These are phyloP conservation scores for Schizochytrium sp. DNA, from an alignment of 108 stramenopile species.

Conservation along the genomic window DNA sequence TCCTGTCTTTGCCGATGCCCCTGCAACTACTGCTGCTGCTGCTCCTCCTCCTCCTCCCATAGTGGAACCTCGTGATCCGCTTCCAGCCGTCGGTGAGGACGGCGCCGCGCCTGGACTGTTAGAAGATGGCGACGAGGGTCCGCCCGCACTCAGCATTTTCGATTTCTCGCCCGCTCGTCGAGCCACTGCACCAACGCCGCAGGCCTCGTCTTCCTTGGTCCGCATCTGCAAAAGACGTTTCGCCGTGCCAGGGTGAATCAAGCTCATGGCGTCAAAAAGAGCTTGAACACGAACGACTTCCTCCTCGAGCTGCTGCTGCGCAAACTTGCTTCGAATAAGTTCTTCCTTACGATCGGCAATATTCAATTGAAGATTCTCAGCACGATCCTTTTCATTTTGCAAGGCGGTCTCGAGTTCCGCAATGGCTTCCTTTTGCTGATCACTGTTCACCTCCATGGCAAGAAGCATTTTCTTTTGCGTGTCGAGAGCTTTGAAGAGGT, in stretches of 20 bases:
- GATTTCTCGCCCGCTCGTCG: neutral
- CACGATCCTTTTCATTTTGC: neutral
- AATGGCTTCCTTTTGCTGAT: constrained; percentile 6
- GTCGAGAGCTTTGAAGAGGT: neutral
- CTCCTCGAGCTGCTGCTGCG: neutral
- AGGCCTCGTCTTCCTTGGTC: neutral
- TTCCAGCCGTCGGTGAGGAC: too few species aligned
- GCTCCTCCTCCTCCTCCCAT: neutral
- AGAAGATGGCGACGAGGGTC: too few species aligned
- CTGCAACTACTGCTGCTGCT: neutral
- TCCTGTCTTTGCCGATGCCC: neutral
- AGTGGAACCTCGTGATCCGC: too few species aligned
- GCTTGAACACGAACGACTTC: neutral
- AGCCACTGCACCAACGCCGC: neutral
- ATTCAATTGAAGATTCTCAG: neutral
- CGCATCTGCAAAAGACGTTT: neutral
- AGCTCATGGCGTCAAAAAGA: neutral
- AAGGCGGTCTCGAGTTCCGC: neutral
- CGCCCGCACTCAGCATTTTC: neutral
- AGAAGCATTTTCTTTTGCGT: neutral
- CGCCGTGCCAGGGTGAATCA: constrained; percentile 1
- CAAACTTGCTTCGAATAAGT: neutral
- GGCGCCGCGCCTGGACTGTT: too few species aligned
- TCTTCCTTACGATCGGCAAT: neutral
- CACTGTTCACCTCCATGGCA: neutral